Percentiles rank a stretch among this genome's conserved stretches.
Evolutionary conservation across 2,329 filamentous ascomycete genomes (phyloP).

Genomic region (Alternaria rosae): DNA sequence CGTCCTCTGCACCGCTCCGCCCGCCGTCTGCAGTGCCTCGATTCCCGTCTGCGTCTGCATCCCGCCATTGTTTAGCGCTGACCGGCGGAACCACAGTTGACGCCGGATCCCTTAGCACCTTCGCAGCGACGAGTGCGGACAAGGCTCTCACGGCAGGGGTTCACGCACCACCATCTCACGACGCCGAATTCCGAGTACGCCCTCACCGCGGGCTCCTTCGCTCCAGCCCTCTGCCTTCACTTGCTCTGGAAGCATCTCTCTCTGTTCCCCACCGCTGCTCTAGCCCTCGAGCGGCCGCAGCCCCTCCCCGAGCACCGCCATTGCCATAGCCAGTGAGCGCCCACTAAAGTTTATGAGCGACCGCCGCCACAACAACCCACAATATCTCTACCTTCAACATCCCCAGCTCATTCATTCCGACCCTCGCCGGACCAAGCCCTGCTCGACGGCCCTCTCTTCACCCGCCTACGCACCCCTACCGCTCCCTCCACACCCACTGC

Average conservation of each 20-base stretch:
- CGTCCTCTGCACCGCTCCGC: conserved; percentile 8
- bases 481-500: conserved; percentile 11
- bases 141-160: conserved; percentile 31
- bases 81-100: conserved; percentile 19
- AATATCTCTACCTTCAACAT: conserved; percentile 36
- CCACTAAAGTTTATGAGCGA: conserved; percentile 36
- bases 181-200: conserved; percentile 17
- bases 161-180: conserved; percentile 16
- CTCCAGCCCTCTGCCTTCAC: not conserved
- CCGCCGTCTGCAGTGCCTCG: conserved; percentile 7
- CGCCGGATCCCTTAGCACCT: not conserved
- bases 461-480: conserved; percentile 16
- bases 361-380: conserved; percentile 30
- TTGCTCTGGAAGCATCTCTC: conserved; percentile 13
- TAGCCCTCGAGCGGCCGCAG: conserved; percentile 6
- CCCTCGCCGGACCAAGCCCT: conserved; percentile 18
- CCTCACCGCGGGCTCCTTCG: conserved; percentile 2
- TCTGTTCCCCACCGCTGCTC: not conserved
- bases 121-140: conserved; percentile 22
- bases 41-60: conserved; percentile 5
- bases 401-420: conserved; percentile 26
- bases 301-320: conserved; percentile 25
- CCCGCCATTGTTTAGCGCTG: conserved; percentile 13
- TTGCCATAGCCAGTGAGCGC: conserved; percentile 9
- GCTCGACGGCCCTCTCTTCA: conserved; percentile 17